Evolutionary conservation across 2,329 filamentous ascomycete species (phyloP), one percentile per base, ranked within the genome.

Genomic region (Alternaria sp.): DNA sequence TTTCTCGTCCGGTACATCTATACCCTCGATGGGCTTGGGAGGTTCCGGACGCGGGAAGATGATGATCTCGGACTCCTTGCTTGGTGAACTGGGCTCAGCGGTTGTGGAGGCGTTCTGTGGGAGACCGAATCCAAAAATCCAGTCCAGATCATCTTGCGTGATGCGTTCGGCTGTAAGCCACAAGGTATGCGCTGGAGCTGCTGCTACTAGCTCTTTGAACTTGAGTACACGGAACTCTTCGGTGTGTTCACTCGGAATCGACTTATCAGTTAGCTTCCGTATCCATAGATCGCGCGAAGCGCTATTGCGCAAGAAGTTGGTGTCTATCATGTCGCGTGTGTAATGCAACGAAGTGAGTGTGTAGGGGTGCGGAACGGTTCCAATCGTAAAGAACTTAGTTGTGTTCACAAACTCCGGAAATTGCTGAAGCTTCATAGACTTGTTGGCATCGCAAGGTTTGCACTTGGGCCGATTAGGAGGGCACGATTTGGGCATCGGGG

Each of bases 351-450:
- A 86, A 55, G 89, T 86, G 43, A 93, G 84, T 1, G 94, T 97
- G 82, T 93, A 97, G 0, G 95, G 95, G 76, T 99, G 95, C 0
- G 94, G 94, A 12, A 98, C 90, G 0, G 89, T 92, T 60, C 91
- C 93, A 65, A 99, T 92, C 3, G 91, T 93, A 81, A 93, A 98
- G 16, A 90, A 75, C 2, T 83, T 84, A 14, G 89, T 89, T 5
- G 85, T 85, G 78, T 97, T 97, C 57, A 85, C 85, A 78, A 92
- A 95, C 18, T 85, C 81, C 3, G 86, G 80, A 3, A 89, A 87
- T 0, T 89, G 90, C n/a, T 84, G 83, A 67, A 97, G 85, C 53
- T 86, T 86, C 79, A 93, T 85, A 0, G 87, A 85, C 32, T 86
- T 85, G 9, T 86, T 85, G 25, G 87, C 83, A 53, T 76, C 69